Percentiles rank a stretch among this genome's conserved stretches.
Evolutionary conservation across 106 monocot genomes (phyloP).

Genomic region (Vanilla planifolia): DNA sequence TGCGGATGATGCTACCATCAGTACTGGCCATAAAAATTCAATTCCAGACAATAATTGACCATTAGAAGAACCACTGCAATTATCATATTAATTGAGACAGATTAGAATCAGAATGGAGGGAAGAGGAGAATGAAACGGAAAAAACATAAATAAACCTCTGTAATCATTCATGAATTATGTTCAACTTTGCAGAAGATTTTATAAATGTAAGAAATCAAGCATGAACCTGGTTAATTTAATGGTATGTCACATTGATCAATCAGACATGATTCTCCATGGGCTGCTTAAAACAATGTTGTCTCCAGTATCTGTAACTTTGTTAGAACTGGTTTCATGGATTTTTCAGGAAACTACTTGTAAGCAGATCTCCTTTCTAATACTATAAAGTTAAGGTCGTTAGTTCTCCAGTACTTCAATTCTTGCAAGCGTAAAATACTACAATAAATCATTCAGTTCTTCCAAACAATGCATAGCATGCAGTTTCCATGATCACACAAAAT

Average conservation of each 20-base stretch:
- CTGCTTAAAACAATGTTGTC: neutral
- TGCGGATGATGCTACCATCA: constrained; percentile 89
- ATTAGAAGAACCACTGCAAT: constrained; percentile 56
- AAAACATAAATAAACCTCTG: neutral
- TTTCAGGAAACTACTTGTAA: neutral
- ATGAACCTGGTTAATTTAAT: neutral
- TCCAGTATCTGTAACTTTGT: neutral
- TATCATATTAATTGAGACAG: neutral
- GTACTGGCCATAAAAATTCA: constrained; percentile 66
- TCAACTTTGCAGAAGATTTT: neutral
- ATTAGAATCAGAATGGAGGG: neutral
- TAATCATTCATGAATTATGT: neutral
- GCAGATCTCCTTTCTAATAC: neutral
- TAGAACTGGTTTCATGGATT: neutral
- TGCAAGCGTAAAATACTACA: neutral
- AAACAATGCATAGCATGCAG: neutral
- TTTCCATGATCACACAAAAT: neutral
- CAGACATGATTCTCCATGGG: neutral
- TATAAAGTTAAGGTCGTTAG: neutral
- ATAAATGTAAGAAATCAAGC: neutral
- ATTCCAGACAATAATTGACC: constrained; percentile 61
- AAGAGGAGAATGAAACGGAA: neutral
- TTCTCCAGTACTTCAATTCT: neutral
- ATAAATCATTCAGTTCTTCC: neutral
- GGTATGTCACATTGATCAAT: neutral